These are phyloP conservation scores for Tricholoma terreum DNA, from an alignment of 768 basidiomycete species.

Conservation along the genomic window DNA sequence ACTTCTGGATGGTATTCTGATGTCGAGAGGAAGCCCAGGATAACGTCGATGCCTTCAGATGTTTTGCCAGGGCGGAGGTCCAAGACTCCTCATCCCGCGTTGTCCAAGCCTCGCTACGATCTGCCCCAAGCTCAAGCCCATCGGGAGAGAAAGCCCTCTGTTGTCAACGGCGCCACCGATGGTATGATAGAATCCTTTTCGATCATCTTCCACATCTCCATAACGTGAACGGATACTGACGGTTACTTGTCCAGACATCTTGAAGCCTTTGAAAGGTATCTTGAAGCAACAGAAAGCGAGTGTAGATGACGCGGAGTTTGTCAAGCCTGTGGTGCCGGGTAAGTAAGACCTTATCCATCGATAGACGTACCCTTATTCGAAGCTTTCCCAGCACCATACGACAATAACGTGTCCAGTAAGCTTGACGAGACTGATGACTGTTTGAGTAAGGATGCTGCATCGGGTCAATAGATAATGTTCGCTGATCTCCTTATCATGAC, in stretches of 20 bases:
- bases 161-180: constrained; percentile 1
- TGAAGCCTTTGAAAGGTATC: constrained; percentile 12
- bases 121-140: not conserved
- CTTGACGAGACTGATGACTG: constrained; percentile 6
- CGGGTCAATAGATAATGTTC: not conserved
- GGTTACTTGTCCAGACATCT: constrained; percentile 3
- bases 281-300: constrained; percentile 10
- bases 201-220: not conserved
- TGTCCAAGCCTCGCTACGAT: constrained; percentile 4
- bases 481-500: constrained; percentile 7
- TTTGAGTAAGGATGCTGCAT: constrained; percentile 10
- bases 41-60: constrained; percentile 15
- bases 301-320: constrained; percentile 1
- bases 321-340: constrained; percentile 13
- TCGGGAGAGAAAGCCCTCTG: constrained; percentile 7
- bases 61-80: constrained; percentile 20
- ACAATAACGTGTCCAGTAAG: constrained; percentile 9
- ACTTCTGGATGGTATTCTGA: constrained; percentile 5
- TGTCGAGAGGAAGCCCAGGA: constrained; percentile 18
- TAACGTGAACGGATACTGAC: not conserved
- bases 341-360: not conserved
- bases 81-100: constrained; percentile 17
- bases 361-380: not conserved
- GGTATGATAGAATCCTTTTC: constrained; percentile 1
- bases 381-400: constrained; percentile 1